These are phyloP conservation scores for Microcyclospora tardicrescens DNA, from an alignment of 2,329 filamentous ascomycete genomes.

Conservation along the genomic window DNA sequence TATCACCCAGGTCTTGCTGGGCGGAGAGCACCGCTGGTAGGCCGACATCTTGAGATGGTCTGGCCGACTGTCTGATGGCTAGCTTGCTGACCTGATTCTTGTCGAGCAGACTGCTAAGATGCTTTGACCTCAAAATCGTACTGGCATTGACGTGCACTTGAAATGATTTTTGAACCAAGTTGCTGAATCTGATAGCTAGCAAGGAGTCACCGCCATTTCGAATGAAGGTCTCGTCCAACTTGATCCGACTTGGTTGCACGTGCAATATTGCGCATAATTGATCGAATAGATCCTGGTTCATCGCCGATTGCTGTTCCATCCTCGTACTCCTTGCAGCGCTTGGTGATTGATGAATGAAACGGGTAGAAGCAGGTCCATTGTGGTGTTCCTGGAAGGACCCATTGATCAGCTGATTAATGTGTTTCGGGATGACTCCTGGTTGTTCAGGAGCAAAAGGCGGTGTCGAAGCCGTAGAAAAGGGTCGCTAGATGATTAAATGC, in stretches of 20 bases:
- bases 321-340: neutral
- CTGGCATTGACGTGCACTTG: conserved; percentile 1
- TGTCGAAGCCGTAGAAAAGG: too few species aligned
- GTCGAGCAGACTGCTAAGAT: conserved; percentile 1
- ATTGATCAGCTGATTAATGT: too few species aligned
- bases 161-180: neutral
- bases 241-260: conserved; percentile 1
- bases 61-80: neutral
- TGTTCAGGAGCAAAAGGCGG: too few species aligned
- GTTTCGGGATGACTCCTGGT: too few species aligned
- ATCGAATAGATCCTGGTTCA: neutral
- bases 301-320: neutral
- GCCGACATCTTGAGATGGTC: neutral
- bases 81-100: neutral
- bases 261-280: conserved; percentile 1
- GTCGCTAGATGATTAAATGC: too few species aligned
- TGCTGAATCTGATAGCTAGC: conserved; percentile 3
- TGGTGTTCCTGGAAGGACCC: too few species aligned
- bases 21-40: neutral
- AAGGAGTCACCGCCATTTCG: conserved; percentile 2
- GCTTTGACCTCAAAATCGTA: conserved; percentile 1
- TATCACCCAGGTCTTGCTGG: conserved; percentile 1
- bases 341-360: neutral
- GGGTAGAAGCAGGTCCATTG: too few species aligned
- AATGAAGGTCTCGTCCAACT: conserved; percentile 1